Evolutionary conservation across 1,284 basidiomycete species (phyloP).

Genomic region (Cryptococcus sp.): DNA sequence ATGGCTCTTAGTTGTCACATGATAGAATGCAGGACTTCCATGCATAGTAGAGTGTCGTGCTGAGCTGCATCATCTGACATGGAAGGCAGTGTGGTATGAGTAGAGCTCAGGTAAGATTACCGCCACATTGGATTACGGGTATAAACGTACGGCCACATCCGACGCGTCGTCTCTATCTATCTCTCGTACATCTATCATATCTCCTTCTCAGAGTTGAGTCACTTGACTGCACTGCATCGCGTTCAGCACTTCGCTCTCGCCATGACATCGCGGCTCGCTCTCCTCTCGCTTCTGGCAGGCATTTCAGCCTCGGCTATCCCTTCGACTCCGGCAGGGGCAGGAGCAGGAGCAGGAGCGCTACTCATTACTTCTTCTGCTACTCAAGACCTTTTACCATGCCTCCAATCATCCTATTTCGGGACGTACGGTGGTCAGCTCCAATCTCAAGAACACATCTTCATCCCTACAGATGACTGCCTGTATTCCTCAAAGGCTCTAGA

Average conservation of each 20-base stretch:
- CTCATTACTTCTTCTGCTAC: slow-evolving; percentile 8
- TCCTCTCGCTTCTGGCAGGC: slow-evolving; percentile 11
- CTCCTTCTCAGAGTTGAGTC: not conserved
- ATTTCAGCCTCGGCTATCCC: not conserved
- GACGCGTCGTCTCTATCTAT: slow-evolving; percentile 4
- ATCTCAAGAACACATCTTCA: slow-evolving; percentile 18
- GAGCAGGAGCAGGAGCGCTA: not conserved
- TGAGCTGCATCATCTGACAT: too few relatives aligned
- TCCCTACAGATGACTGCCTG: slow-evolving; percentile 16
- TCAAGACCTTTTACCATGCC: slow-evolving; percentile 7
- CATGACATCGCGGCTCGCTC: slow-evolving; percentile 8
- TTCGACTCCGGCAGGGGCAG: not conserved
- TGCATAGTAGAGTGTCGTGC: too few relatives aligned
- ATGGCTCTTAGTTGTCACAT: too few relatives aligned
- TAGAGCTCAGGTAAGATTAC: too few relatives aligned
- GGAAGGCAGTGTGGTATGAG: too few relatives aligned
- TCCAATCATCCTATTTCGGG: slow-evolving; percentile 18
- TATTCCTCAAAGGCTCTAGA: slow-evolving; percentile 29
- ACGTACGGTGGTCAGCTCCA: slow-evolving; percentile 17
- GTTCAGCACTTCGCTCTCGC: not conserved
- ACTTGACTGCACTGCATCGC: not conserved
- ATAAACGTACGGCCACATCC: not conserved
- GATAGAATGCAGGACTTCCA: too few relatives aligned
- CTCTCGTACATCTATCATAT: not conserved
- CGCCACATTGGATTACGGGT: too few relatives aligned